Percentiles rank a stretch among this genome's conserved stretches.
Evolutionary conservation across 495 filamentous ascomycete genomes (phyloP).

Genomic region (Penicillium cinerascens): DNA sequence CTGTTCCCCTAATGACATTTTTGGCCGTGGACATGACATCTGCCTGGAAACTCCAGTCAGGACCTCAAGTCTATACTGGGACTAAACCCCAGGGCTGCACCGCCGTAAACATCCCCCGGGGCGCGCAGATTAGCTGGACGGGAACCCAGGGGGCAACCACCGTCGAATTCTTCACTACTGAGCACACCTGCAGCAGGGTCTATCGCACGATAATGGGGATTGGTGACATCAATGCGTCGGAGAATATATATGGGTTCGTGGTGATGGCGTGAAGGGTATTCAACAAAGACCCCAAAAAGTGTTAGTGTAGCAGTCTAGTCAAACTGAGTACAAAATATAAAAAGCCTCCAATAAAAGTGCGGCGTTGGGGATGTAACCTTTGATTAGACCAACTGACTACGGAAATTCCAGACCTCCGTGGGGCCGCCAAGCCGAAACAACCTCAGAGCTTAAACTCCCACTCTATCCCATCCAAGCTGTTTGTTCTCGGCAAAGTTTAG

Average conservation of each 20-base stretch:
- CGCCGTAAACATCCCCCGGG: conserved; percentile 9
- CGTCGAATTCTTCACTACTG: conserved; percentile 9
- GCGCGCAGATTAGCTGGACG: conserved; percentile 12
- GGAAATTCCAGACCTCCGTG: neutral
- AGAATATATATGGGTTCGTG: conserved; percentile 15
- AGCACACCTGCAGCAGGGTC: conserved; percentile 8
- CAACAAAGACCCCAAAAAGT: neutral
- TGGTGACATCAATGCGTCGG: conserved; percentile 20
- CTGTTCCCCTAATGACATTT: too few relatives aligned
- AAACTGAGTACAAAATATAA: neutral
- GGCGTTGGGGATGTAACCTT: neutral
- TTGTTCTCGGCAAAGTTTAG: too few relatives aligned
- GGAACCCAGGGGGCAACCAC: conserved; percentile 12
- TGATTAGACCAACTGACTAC: neutral
- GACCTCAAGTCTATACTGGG: conserved; percentile 1
- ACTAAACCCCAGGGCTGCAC: conserved; percentile 2
- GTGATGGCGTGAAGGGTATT: conserved; percentile 10
- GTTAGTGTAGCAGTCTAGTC: neutral
- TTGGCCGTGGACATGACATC: neutral
- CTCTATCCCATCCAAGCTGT: too few relatives aligned
- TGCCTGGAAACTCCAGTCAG: conserved; percentile 5
- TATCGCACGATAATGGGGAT: conserved; percentile 16
- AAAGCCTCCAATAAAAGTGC: neutral
- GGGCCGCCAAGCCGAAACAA: neutral
- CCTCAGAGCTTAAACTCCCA: neutral